A percentile compares a stretch with the other conserved stretches of the same genome.
Evolutionary conservation across 495 filamentous ascomycete genomes (phyloP).

Genomic region (Cercophora newfieldiana): DNA sequence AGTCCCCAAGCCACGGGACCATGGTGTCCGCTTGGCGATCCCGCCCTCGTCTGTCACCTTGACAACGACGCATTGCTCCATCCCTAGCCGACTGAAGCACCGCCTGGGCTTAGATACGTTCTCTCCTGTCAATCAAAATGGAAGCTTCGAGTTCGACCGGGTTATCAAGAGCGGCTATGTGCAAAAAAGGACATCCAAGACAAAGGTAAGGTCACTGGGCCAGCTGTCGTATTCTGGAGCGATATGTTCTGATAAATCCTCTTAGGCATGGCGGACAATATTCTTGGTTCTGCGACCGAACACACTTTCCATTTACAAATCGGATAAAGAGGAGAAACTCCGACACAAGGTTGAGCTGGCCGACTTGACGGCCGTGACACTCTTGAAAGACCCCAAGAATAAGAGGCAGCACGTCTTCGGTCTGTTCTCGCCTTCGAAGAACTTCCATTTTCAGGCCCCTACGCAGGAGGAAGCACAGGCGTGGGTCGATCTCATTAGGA

Average conservation of each 20-base stretch:
- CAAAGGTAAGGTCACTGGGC: constrained; percentile 65
- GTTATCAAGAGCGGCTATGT: constrained; percentile 87
- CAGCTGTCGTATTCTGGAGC: not conserved
- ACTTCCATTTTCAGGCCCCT: constrained; percentile 82
- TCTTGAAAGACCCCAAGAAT: constrained; percentile 83
- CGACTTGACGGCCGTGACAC: constrained; percentile 86
- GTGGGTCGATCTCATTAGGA: constrained; percentile 83
- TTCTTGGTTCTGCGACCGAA: constrained; percentile 92
- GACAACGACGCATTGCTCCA: constrained; percentile 19
- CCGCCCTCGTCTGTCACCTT: constrained; percentile 28
- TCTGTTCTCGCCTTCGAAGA: constrained; percentile 87
- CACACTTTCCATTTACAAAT: constrained; percentile 92
- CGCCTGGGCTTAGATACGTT: constrained; percentile 32
- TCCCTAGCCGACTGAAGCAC: constrained; percentile 18
- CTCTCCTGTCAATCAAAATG: constrained; percentile 85
- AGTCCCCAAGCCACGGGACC: constrained; percentile 20
- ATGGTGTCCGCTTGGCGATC: constrained; percentile 19
- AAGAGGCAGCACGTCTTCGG: constrained; percentile 81
- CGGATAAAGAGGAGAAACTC: constrained; percentile 83
- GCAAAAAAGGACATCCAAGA: constrained; percentile 85
- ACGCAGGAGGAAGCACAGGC: constrained; percentile 74
- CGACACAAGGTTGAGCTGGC: constrained; percentile 83
- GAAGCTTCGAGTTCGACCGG: constrained; percentile 91
- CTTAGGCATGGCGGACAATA: constrained; percentile 80
- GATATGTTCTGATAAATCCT: constrained; percentile 13